A percentile compares a stretch with the other conserved stretches of the same genome.
Conservation (phyloP, 768 basidiomycete genomes). For the Leucocoprinus sp. region DNA sequence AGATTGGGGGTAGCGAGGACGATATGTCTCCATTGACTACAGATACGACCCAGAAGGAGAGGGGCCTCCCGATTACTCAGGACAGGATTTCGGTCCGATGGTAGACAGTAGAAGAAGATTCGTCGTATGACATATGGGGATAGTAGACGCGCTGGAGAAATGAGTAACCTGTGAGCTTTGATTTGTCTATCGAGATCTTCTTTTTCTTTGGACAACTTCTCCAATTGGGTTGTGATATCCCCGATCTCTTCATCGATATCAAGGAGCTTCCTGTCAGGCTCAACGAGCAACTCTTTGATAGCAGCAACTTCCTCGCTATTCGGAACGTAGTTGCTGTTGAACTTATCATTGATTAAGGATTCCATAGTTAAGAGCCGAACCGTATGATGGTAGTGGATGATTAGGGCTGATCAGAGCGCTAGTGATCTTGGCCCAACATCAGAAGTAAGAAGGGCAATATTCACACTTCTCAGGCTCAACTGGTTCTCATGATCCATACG, state of each 20-base stretch:
- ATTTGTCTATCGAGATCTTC: constrained; percentile 4
- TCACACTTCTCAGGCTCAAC: no score
- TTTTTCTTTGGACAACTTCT: constrained; percentile 3
- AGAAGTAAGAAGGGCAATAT: background rate
- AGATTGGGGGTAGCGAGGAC: constrained; percentile 13
- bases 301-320: constrained; percentile 6
- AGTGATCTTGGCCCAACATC: background rate
- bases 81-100: constrained; percentile 16
- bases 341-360: constrained; percentile 6
- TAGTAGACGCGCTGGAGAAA: constrained; percentile 15
- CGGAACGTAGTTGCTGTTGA: constrained; percentile 12
- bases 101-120: constrained; percentile 17
- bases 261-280: constrained; percentile 8
- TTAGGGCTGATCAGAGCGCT: background rate
- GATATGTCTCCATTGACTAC: constrained; percentile 16
- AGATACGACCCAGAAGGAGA: constrained; percentile 14
- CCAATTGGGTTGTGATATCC: constrained; percentile 2
- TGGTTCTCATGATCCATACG: no score
- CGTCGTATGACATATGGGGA: constrained; percentile 15
- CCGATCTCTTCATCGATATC: constrained; percentile 8
- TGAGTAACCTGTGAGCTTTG: constrained; percentile 9
- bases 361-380: constrained; percentile 12
- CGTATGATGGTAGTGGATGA: background rate
- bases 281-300: constrained; percentile 7
- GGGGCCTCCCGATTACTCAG: constrained; percentile 16